Conservation (phyloP, 2,329 filamentous ascomycete genomes). For the Cadophora sp. region DNA sequence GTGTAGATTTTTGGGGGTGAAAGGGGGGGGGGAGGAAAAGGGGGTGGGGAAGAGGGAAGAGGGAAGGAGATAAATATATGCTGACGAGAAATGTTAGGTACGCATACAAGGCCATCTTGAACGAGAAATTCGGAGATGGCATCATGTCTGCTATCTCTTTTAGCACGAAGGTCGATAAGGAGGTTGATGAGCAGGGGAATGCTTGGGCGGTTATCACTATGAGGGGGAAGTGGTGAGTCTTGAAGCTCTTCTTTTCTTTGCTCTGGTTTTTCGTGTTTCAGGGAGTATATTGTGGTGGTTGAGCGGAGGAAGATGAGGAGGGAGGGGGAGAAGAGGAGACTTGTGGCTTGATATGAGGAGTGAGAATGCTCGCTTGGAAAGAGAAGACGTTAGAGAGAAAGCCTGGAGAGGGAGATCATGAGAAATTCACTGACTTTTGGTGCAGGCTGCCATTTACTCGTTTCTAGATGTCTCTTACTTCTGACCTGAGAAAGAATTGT, state of each 20-base stretch:
- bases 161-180: constrained; percentile 90
- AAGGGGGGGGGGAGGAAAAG: no score
- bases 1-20: neutral
- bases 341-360: no score
- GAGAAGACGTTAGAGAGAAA: no score
- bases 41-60: neutral
- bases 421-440: no score
- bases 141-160: constrained; percentile 98
- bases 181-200: constrained; percentile 81
- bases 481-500: neutral
- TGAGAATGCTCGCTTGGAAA: no score
- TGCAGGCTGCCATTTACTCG: constrained; percentile 32
- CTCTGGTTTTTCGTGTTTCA: no score
- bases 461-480: constrained; percentile 21
- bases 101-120: constrained; percentile 89
- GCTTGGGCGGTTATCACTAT: constrained; percentile 86
- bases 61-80: neutral
- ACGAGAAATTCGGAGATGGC: constrained; percentile 93
- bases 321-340: neutral
- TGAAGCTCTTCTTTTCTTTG: constrained; percentile 78
- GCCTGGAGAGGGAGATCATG: no score
- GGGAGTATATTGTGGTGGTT: no score
- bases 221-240: constrained; percentile 82
- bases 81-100: constrained; percentile 52
- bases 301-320: no score